phyloP scores from a whole-genome alignment of 2,329 filamentous ascomycete species.

The Stemphylium lycopersici region DNA sequence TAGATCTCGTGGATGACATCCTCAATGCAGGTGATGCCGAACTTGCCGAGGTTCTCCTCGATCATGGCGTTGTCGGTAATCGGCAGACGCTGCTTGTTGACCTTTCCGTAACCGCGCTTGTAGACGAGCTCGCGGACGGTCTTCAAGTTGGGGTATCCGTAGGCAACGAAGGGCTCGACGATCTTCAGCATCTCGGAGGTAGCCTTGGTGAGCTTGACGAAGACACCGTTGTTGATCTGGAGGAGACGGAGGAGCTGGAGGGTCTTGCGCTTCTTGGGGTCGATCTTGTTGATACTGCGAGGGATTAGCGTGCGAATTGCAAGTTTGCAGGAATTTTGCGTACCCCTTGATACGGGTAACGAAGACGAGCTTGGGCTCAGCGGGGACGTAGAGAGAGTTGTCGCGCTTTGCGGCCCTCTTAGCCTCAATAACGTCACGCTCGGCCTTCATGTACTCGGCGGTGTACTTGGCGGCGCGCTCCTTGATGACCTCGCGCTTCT shows the following conservation, averaged over 20 bases:
- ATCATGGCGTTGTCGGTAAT: conserved; percentile 98
- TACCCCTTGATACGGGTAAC: conserved; percentile 98
- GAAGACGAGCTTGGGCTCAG: conserved; percentile 97
- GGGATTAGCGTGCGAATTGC: conserved; percentile 8
- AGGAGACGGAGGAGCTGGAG: conserved; percentile 99
- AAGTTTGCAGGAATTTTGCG: conserved; percentile 34
- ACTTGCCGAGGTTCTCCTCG: conserved; percentile 95
- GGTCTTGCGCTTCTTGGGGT: conserved; percentile 99
- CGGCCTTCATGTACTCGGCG: conserved; percentile 97
- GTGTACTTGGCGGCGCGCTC: conserved; percentile 99
- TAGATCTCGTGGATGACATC: conserved; percentile 98
- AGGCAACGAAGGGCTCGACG: conserved; percentile 98
- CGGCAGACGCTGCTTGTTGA: conserved; percentile 97
- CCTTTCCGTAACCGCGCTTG: conserved; percentile 97
- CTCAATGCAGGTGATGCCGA: conserved; percentile 94
- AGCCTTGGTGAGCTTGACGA: conserved; percentile 97
- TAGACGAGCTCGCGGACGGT: conserved; percentile 98
- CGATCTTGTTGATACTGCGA: conserved; percentile 99
- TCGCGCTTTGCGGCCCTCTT: conserved; percentile 86
- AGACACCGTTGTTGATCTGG: conserved; percentile 99
- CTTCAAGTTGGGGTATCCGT: conserved; percentile 99
- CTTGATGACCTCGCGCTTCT: conserved; percentile 99
- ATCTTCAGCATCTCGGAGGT: conserved; percentile 95
- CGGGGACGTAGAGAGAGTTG: conserved; percentile 92
- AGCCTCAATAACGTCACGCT: conserved; percentile 97